Conservation (phyloP, 345 rosid species). For the Aquilaria malaccensis region DNA sequence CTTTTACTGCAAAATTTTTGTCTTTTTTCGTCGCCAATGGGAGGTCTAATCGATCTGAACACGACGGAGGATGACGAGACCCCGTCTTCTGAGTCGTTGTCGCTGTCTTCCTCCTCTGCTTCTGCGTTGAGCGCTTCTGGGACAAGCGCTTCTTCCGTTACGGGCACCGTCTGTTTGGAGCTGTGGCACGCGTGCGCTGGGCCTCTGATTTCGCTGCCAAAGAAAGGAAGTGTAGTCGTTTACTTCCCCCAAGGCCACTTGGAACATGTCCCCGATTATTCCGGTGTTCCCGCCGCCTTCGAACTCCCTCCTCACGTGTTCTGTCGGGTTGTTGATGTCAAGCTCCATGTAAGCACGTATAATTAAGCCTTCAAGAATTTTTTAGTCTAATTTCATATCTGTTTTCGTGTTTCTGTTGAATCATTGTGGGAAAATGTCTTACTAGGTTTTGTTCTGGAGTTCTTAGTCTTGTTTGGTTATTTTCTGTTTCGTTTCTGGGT, state of each 20-base stretch:
- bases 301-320: constrained; percentile 68
- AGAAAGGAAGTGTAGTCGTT: constrained; percentile 71
- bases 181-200: constrained; percentile 99
- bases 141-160: constrained; percentile 19
- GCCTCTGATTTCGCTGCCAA: constrained; percentile 82
- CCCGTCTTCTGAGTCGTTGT: constrained; percentile 54
- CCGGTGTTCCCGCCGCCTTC: constrained; percentile 39
- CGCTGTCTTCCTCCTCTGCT: constrained; percentile 57
- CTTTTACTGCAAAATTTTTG: background rate
- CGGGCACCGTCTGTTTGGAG: constrained; percentile 71
- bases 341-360: constrained; percentile 70
- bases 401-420: background rate
- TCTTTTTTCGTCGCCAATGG: constrained; percentile 29
- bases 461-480: constrained; percentile 7
- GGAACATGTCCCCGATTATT: constrained; percentile 70
- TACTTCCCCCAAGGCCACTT: constrained; percentile 96
- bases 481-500: background rate
- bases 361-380: background rate
- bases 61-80: constrained; percentile 82
- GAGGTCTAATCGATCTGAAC: constrained; percentile 94
- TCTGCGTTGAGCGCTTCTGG: constrained; percentile 35
- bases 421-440: constrained; percentile 1
- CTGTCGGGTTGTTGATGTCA: constrained; percentile 92
- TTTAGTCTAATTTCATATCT: background rate
- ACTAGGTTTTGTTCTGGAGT: background rate